Percentiles rank a stretch among this genome's conserved stretches.
Evolutionary conservation across 352 stramenopile species (phyloP).

Genomic region (Discostella stelligera): DNA sequence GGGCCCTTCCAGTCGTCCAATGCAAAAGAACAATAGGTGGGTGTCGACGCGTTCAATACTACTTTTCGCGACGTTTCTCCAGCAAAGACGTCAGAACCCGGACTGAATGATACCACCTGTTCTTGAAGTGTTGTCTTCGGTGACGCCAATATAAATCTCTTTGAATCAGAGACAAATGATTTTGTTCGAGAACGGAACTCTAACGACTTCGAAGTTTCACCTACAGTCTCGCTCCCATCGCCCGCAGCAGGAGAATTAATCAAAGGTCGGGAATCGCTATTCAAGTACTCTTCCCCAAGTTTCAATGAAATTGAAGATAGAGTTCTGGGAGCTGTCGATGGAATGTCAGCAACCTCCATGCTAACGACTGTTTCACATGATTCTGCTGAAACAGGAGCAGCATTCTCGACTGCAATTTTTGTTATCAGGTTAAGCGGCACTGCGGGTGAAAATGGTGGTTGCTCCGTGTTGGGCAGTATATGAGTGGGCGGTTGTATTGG

Average conservation of each 20-base stretch:
- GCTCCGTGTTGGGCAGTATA: not conserved
- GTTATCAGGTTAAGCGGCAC: not conserved
- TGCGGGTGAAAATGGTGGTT: not conserved
- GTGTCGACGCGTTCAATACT: not conserved
- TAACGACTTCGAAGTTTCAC: not conserved
- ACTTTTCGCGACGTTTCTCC: not conserved
- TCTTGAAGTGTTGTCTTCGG: no score
- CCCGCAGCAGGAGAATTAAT: slow-evolving; percentile 1
- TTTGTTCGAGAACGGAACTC: not conserved
- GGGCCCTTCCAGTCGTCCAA: not conserved
- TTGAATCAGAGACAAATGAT: not conserved
- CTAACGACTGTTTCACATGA: not conserved
- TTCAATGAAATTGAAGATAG: not conserved
- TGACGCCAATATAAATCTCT: no score
- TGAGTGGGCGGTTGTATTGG: not conserved
- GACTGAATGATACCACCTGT: not conserved
- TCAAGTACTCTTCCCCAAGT: not conserved
- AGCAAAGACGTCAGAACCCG: not conserved
- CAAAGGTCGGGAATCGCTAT: slow-evolving; percentile 2
- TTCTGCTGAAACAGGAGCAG: not conserved
- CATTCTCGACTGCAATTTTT: not conserved
- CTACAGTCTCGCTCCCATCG: not conserved
- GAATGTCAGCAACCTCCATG: not conserved
- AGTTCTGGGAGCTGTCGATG: not conserved
- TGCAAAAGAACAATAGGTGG: not conserved